Evolutionary conservation across 2,329 filamentous ascomycete species (phyloP).

Genomic region (Fusarium chuoi): DNA sequence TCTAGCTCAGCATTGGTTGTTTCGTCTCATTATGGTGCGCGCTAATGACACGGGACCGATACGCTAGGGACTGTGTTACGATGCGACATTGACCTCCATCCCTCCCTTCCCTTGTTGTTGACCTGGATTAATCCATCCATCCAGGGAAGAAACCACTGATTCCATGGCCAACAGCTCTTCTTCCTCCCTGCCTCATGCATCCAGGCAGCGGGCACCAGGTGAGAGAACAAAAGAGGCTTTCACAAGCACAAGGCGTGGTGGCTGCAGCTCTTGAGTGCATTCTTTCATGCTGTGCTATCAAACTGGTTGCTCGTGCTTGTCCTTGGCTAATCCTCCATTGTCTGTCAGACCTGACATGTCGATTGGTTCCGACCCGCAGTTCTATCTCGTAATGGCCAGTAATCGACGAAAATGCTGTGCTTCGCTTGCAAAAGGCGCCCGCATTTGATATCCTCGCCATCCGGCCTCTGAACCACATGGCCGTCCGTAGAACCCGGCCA

Average conservation of each 20-base stretch:
- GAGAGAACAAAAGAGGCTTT: slow-evolving; percentile 35
- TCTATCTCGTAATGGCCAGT: slow-evolving; percentile 23
- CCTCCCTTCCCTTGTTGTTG: slow-evolving; percentile 20
- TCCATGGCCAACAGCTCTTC: neutral
- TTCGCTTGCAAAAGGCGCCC: slow-evolving; percentile 11
- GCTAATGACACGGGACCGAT: slow-evolving; percentile 31
- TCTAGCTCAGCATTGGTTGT: slow-evolving; percentile 26
- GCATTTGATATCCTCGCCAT: slow-evolving; percentile 12
- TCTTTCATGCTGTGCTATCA: slow-evolving; percentile 30
- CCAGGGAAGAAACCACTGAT: slow-evolving; percentile 21
- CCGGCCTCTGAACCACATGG: slow-evolving; percentile 28
- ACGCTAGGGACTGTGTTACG: slow-evolving; percentile 19
- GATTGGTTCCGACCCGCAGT: slow-evolving; percentile 32
- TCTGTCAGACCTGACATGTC: slow-evolving; percentile 15
- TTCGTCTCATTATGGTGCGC: slow-evolving; percentile 21
- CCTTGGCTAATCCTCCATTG: slow-evolving; percentile 22
- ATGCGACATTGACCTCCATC: slow-evolving; percentile 2
- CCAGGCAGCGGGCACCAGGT: neutral
- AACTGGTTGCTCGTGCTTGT: slow-evolving; percentile 2
- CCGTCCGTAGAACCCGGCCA: slow-evolving; percentile 18
- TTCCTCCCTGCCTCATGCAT: neutral
- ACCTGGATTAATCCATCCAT: neutral
- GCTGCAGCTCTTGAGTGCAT: slow-evolving; percentile 32
- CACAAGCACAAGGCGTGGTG: slow-evolving; percentile 31
- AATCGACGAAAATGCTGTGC: slow-evolving; percentile 34